phyloP scores from a whole-genome alignment of 768 basidiomycete genomes.

The Lentinus brumalis region DNA sequence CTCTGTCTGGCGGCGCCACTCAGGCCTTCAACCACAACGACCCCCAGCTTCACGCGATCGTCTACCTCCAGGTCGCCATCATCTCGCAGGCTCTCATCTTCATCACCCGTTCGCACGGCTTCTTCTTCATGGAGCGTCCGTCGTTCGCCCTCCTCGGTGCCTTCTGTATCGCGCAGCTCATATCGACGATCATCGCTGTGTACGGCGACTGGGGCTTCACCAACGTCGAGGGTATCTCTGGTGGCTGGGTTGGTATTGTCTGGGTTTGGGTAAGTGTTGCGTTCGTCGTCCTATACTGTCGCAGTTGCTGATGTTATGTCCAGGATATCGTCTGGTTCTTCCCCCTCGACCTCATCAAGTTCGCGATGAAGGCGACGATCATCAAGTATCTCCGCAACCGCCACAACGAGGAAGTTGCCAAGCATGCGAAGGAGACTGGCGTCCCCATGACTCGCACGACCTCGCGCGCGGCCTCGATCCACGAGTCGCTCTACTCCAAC shows the following conservation, averaged over 20 bases:
- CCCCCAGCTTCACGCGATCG: conserved; percentile 79
- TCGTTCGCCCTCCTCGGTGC: conserved; percentile 87
- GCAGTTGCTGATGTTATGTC: conserved; percentile 16
- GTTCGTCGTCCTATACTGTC: not conserved
- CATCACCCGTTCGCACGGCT: conserved; percentile 90
- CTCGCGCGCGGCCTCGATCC: conserved; percentile 86
- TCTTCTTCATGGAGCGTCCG: conserved; percentile 97
- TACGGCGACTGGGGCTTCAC: conserved; percentile 97
- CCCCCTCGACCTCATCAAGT: conserved; percentile 95
- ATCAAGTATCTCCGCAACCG: conserved; percentile 83
- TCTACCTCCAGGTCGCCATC: conserved; percentile 97
- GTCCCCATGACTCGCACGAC: conserved; percentile 83
- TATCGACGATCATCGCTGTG: conserved; percentile 94
- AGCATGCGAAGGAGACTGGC: conserved; percentile 47
- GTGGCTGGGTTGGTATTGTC: conserved; percentile 95
- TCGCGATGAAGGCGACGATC: conserved; percentile 91
- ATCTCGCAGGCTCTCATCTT: conserved; percentile 99
- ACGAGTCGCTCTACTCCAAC: conserved; percentile 93
- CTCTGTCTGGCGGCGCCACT: conserved; percentile 39
- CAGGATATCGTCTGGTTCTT: conserved; percentile 96
- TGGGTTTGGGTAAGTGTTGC: conserved; percentile 85
- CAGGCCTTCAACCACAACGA: conserved; percentile 55
- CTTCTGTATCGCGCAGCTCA: conserved; percentile 90
- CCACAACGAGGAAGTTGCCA: conserved; percentile 41
- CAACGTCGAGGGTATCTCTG: conserved; percentile 73